Evolutionary conservation across 495 filamentous ascomycete species (phyloP), one percentile per base, ranked within the genome.

Genomic region (Neohortaea acidophila): DNA sequence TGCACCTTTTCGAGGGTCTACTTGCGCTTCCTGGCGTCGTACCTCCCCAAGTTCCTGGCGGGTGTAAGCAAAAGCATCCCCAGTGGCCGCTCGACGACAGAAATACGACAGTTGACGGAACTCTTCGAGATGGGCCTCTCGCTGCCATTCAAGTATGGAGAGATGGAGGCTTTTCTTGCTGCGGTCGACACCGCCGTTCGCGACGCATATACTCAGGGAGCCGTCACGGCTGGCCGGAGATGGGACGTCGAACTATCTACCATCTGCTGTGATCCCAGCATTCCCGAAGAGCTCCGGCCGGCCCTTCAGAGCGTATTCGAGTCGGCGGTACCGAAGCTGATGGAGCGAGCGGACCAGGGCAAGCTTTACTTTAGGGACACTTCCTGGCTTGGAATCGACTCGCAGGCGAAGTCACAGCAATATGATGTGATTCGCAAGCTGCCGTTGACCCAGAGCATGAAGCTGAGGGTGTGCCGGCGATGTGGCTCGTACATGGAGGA

Each of bases 401-500:
- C 17, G 27, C 15, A 10, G 6, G 19, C 7, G 3, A 20, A 33
- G 15, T 30, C 14, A 18, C 18, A 11, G 28, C 12, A 29, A 7
- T 39, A 37, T 18, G 51, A 54, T 48, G 37, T 24, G 31, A 38
- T 33, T 43, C 52, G 48, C 30, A 58, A 43, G 38, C 33, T 34
- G 23, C 35, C 43, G 27, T 28, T 46, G 40, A 21, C 38, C 19
- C 26, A 28, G 25, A 37, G 40, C 28, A 29, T 27, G 40, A 33
- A 44, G 43, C 21, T 45, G 62, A 63, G 73, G 37, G 54, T 62
- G 25, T 82, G 77, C 46, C 64, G 67, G 13, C 57, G 75, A 35
- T 82, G 77, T 51, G 66, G 63, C 1, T 62, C 65, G 17, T 63
- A 75, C 13, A 78, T 74, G 70, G 77, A 77, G 55, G 77, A 81